These are phyloP conservation scores for Cladosporium sp. DNA, from an alignment of 2,329 filamentous ascomycete species.

Conservation along the genomic window DNA sequence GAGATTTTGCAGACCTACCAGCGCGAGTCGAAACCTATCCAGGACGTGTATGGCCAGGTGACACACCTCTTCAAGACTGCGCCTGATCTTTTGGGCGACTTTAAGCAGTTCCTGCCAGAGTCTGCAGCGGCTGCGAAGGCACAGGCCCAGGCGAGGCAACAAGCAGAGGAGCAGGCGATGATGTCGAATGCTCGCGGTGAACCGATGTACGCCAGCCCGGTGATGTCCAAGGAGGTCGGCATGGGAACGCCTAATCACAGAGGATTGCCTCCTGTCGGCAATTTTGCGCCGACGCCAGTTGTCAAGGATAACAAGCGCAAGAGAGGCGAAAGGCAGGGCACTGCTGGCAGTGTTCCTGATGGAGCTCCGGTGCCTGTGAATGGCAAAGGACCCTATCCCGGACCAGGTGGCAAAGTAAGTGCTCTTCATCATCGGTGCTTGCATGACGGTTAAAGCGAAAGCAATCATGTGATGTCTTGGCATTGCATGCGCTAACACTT, in stretches of 20 bases:
- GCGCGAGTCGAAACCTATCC: constrained; percentile 94
- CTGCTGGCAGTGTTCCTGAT: constrained; percentile 44
- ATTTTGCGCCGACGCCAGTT: constrained; percentile 83
- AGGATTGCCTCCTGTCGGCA: constrained; percentile 75
- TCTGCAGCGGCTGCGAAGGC: constrained; percentile 69
- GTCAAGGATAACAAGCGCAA: constrained; percentile 84
- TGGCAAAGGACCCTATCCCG: constrained; percentile 27
- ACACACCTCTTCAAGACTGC: constrained; percentile 91
- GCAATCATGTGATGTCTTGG: constrained; percentile 13
- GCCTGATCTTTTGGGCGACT: constrained; percentile 93
- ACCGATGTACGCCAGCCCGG: constrained; percentile 43
- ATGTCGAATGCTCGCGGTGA: constrained; percentile 65
- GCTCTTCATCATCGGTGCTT: background rate
- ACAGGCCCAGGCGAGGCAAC: constrained; percentile 57
- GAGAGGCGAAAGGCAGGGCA: constrained; percentile 62
- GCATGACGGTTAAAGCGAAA: background rate
- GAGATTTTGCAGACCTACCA: constrained; percentile 99
- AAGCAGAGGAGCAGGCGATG: constrained; percentile 66
- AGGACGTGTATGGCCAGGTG: constrained; percentile 96
- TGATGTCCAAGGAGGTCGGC: constrained; percentile 40
- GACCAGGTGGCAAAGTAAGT: constrained; percentile 52
- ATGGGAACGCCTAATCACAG: constrained; percentile 39
- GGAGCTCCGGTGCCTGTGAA: constrained; percentile 32
- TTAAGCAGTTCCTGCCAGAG: constrained; percentile 97
- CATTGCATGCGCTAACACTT: background rate